Base-by-base conservation (phyloP, 2,329 filamentous ascomycete species). In the Aspergillus pseudoglaucus region DNA sequence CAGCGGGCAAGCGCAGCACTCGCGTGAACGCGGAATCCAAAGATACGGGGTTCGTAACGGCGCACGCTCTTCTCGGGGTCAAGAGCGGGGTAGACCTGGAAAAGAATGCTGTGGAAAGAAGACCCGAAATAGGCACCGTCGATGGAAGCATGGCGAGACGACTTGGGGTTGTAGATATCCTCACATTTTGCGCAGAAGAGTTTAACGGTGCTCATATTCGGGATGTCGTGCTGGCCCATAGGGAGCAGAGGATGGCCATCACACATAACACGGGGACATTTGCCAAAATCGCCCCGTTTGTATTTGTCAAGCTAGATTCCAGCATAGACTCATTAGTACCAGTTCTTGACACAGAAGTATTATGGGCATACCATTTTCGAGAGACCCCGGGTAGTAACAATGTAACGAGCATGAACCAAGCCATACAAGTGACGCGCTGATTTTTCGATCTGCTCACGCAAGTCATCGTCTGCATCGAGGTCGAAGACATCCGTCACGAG, bases 121-220 rank as follows among this genome's bases (percentile, higher is more conserved):
- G 91, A 90, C 59, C 93, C 93, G 59, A 98, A 98, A 78, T 97
- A 98, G 55, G 93, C 93, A 54, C 93, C 93, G 67, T 98, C 93
- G 62, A 98, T 96, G 50, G 87, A 81, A 44, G 90, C 90, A 71
- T 98, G 93, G 23, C 93, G 88, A 17, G 89, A 91, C 3, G 93
- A 97, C 70, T 98, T 98, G 40, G 93, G 93, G 72, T 97, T 97
- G 79, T 98, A 98, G 50, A 95, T 86, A 68, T 98, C 93, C 77
- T 98, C 93, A 76, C 93, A 98, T 60, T 90, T 88, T 42, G 87
- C 84, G 72, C 93, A 98, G 80, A 95, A 98, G 46, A 98, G 87
- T 72, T 96, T 97, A 57, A 96, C 93, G 42, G 91, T 84, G 63
- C 90, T 94, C 59, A 84, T 76, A 71, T 90, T 90, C 53, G 93